phyloP scores from a whole-genome alignment of 352 stramenopile species.

The Globisporangium sylvaticum region DNA sequence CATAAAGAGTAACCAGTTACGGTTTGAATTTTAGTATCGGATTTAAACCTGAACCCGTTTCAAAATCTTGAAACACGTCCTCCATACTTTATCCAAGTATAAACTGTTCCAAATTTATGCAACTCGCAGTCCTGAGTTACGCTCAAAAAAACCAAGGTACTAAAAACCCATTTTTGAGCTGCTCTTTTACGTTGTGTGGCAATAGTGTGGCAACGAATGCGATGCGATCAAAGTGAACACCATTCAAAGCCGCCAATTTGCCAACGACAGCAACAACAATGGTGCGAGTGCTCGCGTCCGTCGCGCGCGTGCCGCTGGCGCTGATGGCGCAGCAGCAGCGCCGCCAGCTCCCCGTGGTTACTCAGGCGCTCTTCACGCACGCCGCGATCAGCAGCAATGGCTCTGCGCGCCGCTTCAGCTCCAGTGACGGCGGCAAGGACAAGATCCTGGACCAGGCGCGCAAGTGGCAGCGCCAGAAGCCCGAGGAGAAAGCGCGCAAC shows the following conservation, averaged over 20 bases:
- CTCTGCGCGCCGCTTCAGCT: constrained; percentile 18
- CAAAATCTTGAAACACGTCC: too few species aligned
- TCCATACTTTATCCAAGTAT: too few species aligned
- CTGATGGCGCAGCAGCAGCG: constrained; percentile 4
- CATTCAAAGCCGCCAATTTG: background rate
- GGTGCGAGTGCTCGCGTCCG: constrained; percentile 3
- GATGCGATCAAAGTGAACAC: background rate
- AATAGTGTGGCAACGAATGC: background rate
- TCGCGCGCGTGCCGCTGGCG: background rate
- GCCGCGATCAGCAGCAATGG: background rate
- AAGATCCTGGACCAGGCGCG: constrained; percentile 39
- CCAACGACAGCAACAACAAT: background rate
- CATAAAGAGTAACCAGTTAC: too few species aligned
- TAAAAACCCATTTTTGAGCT: too few species aligned
- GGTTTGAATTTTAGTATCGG: too few species aligned
- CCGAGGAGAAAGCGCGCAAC: constrained; percentile 40
- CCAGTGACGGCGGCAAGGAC: constrained; percentile 5
- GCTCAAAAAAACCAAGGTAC: too few species aligned
- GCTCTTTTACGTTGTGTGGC: too few species aligned
- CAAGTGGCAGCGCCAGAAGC: constrained; percentile 56
- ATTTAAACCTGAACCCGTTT: too few species aligned
- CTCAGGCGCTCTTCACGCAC: background rate
- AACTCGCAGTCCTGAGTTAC: too few species aligned
- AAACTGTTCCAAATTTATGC: too few species aligned
- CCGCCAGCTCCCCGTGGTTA: background rate